Base-by-base conservation (phyloP, 352 stramenopile genomes). In the Phytophthora constricta region DNA sequence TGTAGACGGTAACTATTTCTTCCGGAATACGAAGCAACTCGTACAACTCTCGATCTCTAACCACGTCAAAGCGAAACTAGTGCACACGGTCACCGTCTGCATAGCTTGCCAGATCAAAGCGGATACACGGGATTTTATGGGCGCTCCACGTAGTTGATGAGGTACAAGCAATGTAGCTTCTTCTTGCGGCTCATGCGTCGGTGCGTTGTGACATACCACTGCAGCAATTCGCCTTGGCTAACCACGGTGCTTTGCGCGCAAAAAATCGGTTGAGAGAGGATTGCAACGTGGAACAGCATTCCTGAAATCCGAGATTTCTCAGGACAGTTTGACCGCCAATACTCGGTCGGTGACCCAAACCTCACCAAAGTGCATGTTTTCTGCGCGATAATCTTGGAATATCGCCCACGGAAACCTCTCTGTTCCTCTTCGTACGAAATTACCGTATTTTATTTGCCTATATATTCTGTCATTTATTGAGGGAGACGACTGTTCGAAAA, bases 51-150 rank as follows among this genome's bases (percentile, higher is more conserved):
- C n/a, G 25, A 27, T 27, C 34, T 9, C 39, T 25, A 45, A n/a
- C 39, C 13, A 61, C 53, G 9, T 61, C 55, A 39, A 54, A 62
- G 1, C 41, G 42, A 34, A 61, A 61, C 27, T 62, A 27, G 9
- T 54, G 20, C 43, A 54, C 55, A 42, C 55, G 53, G 14, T 62
- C 52, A 9, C 19, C 55, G 43, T 62, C 43, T 1, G 42, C 39
- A 42, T 62, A 48, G 28, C 4, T 62, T 0, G 28, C 9, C 4
- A 62, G 26, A 20, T 37, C 20, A 20, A 61, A 62, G 10, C 23
- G 1, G 8, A 62, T 31, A 3, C 11, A 31, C 7, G 43, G 42
- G 19, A 60, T 60, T 5, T 13, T n/a, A 5, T 50, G 25, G 39
- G 9, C 26, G 39, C 39, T 60, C 52, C 2, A 51, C 52, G 37